Evolutionary conservation across 768 basidiomycete species (phyloP), one percentile per base, ranked within the genome.

Genomic region (Leccinum arenicola): DNA sequence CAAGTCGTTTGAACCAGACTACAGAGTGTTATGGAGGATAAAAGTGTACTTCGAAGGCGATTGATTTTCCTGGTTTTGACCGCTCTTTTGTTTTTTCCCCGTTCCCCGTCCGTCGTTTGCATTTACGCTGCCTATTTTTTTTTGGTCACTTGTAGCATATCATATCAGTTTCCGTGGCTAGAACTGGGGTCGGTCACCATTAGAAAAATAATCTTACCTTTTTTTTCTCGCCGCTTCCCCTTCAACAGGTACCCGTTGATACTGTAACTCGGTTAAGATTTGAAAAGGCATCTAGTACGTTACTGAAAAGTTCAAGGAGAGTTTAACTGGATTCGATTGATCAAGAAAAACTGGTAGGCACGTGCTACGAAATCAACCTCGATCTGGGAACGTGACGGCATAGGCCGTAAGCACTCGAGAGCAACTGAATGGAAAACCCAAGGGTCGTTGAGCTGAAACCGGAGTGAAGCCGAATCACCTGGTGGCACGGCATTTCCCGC

Each of bases 101-200:
- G 27, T 27, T 8, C 27, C 27, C 19, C n/a, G 36, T 38, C 54
- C 1, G 14, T 60, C 55, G 9, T 58, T 67, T 36, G 10, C 40
- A 1, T 25, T 52, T 40, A 5, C n/a, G 38, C 38, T 40, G n/a
- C 47, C 12, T 43, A 33, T 54, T 54, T 52, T 29, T 56, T 56
- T 57, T 59, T 61, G 40, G 62, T 47, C 56, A 14, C 52, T 15
- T 69, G 65, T 69, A 68, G 36, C 58, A 61, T 66, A 64, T 9
- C 25, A 27, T 3, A 25, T 5, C 8, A 21, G 9, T 10, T 51
- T 55, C 7, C n/a, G 52, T 59, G 64, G 50, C 67, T 64, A 54
- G 67, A 57, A 15, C 63, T 52, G 61, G 61, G 56, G 58, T 62
- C 40, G 35, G 66, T 62, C 56, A 29, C 56, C 51, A 55, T 9